Base-by-base conservation (phyloP, 305 asterid species). In the Fraxinus sp. region DNA sequence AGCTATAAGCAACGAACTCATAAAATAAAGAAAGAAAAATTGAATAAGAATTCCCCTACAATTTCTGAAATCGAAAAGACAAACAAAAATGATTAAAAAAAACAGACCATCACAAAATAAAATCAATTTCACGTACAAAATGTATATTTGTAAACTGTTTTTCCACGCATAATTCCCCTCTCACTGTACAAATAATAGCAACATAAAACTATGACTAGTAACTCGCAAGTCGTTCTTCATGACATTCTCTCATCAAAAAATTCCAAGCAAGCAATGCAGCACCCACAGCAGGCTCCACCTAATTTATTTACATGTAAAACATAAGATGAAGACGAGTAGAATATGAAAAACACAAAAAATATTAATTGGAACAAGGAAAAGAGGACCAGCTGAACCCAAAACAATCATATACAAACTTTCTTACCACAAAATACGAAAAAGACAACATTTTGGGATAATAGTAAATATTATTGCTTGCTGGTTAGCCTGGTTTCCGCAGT, bases 181-280 rank as follows among this genome's bases (percentile, higher is more conserved):
- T 70, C 26, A 39, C 87, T 87, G 85, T 90, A 85, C 87, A 80
- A 49, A 80, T 72, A 72, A 79, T 55, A 32, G 59, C 14, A 4
- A 7, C 32, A 66, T 79, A 57, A 72, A 72, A 80, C 7, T 7
- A 74, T 36, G 62, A 20, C 37, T 30, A 18, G 80, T 88, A 87
- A 43, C 88, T 85, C 81, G 82, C 80, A 22, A 83, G 32, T 22
- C 84, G 88, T 84, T 87, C 89, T 80, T 85, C 80, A 82, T 85
- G 90, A 35, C 86, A 83, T 79, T 86, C 91, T 81, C 88, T 87
- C 87, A 90, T 86, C 87, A 90, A 86, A 80, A 85, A 89, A 87
- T 92, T 91, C 96, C 96, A 92, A 71, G 94, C 97, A 81, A 93
- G 95, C 91, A 93, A 86, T 36, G 97, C 96, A 82, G 97, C 97